These are phyloP conservation scores for Lyophyllum atratum DNA, from an alignment of 768 basidiomycete genomes.

Conservation along the genomic window DNA sequence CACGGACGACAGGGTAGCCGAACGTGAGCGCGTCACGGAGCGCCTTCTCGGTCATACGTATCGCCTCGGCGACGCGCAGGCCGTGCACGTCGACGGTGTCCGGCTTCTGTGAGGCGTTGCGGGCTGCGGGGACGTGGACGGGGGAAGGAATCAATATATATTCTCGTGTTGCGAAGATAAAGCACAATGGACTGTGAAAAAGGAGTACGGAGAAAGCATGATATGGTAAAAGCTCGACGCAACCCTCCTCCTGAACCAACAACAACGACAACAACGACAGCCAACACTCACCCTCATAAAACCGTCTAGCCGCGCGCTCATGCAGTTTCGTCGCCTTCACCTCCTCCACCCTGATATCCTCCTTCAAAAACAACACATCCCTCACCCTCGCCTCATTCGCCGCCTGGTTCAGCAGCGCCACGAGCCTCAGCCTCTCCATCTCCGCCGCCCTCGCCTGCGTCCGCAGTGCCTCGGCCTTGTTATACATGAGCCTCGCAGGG, in stretches of 20 bases:
- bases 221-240: neutral
- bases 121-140: constrained; percentile 28
- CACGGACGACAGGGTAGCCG: constrained; percentile 34
- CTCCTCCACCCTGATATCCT: constrained; percentile 38
- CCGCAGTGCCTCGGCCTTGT: constrained; percentile 38
- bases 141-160: constrained; percentile 1
- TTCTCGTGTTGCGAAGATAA: neutral
- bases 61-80: constrained; percentile 46
- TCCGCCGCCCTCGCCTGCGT: constrained; percentile 42
- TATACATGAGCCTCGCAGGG: constrained; percentile 30
- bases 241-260: neutral
- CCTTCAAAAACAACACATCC: constrained; percentile 40
- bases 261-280: neutral
- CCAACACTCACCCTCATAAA: constrained; percentile 40
- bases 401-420: constrained; percentile 29
- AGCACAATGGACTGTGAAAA: neutral
- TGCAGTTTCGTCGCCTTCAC: constrained; percentile 39
- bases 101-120: constrained; percentile 35
- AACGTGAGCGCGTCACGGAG: constrained; percentile 38
- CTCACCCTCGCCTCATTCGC: constrained; percentile 31
- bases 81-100: constrained; percentile 52
- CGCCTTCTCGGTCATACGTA: constrained; percentile 43
- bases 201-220: neutral
- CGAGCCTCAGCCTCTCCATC: constrained; percentile 25
- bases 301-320: constrained; percentile 45